Base-by-base conservation (phyloP, 108 stramenopile species). In the Cyclotella kingstonii region DNA sequence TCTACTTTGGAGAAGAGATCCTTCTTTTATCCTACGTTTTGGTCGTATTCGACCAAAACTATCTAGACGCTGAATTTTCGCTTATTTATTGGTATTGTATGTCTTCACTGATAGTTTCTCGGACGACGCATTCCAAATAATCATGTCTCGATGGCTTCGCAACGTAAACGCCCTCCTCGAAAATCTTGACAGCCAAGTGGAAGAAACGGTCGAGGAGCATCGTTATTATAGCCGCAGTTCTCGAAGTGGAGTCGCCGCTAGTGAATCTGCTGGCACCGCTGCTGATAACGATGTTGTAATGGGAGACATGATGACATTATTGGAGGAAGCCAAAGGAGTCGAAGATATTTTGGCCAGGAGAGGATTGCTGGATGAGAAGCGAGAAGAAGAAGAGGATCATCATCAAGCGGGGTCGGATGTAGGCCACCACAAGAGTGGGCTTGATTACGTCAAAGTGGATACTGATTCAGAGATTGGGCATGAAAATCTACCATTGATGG, bases 101-200 rank as follows among this genome's bases (percentile, higher is more conserved):
- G n/a, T n/a, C n/a, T n/a, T n/a, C n/a, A n/a, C n/a, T n/a, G n/a
- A n/a, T n/a, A n/a, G n/a, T n/a, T n/a, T n/a, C n/a, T n/a, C n/a
- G n/a, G n/a, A n/a, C n/a, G n/a, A n/a, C n/a, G n/a, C n/a, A n/a
- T n/a, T n/a, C n/a, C n/a, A 51, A 18, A 33, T 18, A 14, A 76
- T 27, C 36, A 87, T 88, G 86, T 88, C 90, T 9, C 63, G 85
- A 18, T 92, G 91, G 91, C 67, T 92, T 39, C 55, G 73, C 43
- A 79, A 79, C 53, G 87, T 92, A 14, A 86, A 86, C 51, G 85
- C 69, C 61, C 69, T 92, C 35, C 77, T 92, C 64, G 91, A 92
- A 59, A 85, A 76, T 34, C 70, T 89, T 41, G 91, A 89, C 69
- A 83, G 68, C 15, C 73, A 70, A 42, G 86, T 82, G 23, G 90